A percentile compares a stretch with the other conserved stretches of the same genome.
Evolutionary conservation across 331 rosid genomes (phyloP).

Genomic region (Stylosanthes scabra): DNA sequence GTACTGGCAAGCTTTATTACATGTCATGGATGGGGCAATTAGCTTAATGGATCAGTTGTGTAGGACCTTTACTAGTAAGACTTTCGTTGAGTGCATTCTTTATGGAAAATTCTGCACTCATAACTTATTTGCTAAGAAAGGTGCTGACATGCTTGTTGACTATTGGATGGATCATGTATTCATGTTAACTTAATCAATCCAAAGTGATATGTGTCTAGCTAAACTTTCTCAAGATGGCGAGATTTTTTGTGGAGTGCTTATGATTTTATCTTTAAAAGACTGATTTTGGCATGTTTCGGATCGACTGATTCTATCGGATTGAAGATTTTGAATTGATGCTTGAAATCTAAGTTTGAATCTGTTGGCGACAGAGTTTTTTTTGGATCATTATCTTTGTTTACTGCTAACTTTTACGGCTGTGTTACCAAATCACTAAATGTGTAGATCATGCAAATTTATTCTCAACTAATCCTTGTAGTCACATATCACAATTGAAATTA

Average conservation of each 20-base stretch:
- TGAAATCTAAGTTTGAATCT: slow-evolving; percentile 8
- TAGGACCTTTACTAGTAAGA: background rate
- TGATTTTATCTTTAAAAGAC: slow-evolving; percentile 7
- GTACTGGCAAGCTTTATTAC: slow-evolving; percentile 6
- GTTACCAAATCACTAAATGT: background rate
- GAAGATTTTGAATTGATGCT: background rate
- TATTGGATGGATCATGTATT: background rate
- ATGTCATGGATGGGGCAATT: background rate
- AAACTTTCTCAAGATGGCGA: no score
- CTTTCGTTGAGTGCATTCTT: background rate
- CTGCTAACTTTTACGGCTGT: background rate
- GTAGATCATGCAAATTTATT: background rate
- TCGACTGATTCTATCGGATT: background rate
- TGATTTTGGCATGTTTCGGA: slow-evolving; percentile 17
- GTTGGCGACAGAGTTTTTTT: background rate
- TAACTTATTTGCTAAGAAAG: slow-evolving; percentile 2
- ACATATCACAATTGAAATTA: background rate
- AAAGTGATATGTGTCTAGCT: slow-evolving; percentile 3
- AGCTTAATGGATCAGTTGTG: background rate
- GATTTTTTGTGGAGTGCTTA: no score
- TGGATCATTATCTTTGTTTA: slow-evolving; percentile 10
- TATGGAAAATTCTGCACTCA: background rate
- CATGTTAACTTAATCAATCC: background rate
- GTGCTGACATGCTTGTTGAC: slow-evolving; percentile 5
- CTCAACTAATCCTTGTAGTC: background rate